A percentile compares a stretch with the other conserved stretches of the same genome.
Conservation (phyloP, 805 yeast species). For the Spathaspora gorwiae region DNA sequence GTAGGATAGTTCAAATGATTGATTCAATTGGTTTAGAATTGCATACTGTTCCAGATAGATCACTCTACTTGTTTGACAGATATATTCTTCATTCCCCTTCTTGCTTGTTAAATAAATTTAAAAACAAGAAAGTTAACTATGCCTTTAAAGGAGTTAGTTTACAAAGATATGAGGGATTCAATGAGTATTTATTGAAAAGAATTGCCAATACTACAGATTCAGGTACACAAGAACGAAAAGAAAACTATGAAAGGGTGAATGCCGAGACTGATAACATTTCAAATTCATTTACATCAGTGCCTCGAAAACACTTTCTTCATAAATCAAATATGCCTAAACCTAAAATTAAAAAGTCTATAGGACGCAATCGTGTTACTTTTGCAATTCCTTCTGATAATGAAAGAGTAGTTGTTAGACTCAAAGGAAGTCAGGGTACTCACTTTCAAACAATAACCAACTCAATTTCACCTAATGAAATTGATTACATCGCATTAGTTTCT, state of each 20-base stretch:
- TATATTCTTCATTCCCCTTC: slow-evolving; percentile 33
- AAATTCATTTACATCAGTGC: neutral
- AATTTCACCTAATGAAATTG: slow-evolving; percentile 9
- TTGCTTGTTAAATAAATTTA: slow-evolving; percentile 18
- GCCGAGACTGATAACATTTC: neutral
- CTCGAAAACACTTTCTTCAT: neutral
- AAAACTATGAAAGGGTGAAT: no score
- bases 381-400: neutral
- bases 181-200: slow-evolving; percentile 9
- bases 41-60: slow-evolving; percentile 3
- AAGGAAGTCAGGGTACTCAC: neutral
- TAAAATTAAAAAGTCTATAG: neutral
- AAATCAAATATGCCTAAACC: neutral
- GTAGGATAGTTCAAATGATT: no score
- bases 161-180: slow-evolving; percentile 13
- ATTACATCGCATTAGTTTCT: slow-evolving; percentile 4
- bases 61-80: slow-evolving; percentile 37
- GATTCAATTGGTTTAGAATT: no score
- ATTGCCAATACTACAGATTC: neutral
- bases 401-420: neutral
- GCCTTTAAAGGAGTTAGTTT: slow-evolving; percentile 12
- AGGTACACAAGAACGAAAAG: no score
- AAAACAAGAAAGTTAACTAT: slow-evolving; percentile 10
- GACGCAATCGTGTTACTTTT: neutral
- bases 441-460: slow-evolving; percentile 3